These are phyloP conservation scores for Penicillium psychrofluorescens DNA, from an alignment of 495 filamentous ascomycete genomes.

Conservation along the genomic window DNA sequence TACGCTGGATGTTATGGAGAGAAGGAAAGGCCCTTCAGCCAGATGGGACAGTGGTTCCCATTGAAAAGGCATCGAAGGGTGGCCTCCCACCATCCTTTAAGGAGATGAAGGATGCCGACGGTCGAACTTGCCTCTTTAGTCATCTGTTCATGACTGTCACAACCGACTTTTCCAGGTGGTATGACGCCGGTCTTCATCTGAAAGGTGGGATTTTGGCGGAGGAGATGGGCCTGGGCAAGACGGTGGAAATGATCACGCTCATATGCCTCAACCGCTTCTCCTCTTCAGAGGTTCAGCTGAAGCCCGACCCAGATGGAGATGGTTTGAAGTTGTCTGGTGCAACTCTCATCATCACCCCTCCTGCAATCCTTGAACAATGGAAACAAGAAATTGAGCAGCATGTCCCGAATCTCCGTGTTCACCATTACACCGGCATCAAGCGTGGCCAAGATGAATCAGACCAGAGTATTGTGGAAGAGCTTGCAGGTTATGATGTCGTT, in stretches of 20 bases:
- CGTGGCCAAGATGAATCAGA: constrained; percentile 30
- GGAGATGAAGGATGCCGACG: constrained; percentile 40
- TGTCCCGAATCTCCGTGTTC: constrained; percentile 51
- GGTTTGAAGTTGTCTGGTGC: constrained; percentile 38
- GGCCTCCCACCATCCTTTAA: constrained; percentile 26
- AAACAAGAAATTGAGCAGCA: constrained; percentile 67
- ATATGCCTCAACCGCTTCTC: constrained; percentile 54
- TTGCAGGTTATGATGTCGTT: constrained; percentile 64
- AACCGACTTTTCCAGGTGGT: constrained; percentile 41
- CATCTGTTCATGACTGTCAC: constrained; percentile 56
- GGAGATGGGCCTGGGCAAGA: constrained; percentile 97
- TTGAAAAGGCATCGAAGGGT: constrained; percentile 5
- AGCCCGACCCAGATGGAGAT: constrained; percentile 18
- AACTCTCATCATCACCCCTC: constrained; percentile 83
- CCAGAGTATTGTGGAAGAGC: constrained; percentile 38
- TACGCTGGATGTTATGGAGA: constrained; percentile 58
- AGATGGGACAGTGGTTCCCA: constrained; percentile 20
- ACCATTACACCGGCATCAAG: constrained; percentile 44
- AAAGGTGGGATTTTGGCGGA: constrained; percentile 72
- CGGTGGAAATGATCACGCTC: constrained; percentile 77
- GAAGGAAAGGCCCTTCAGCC: constrained; percentile 43
- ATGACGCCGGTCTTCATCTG: constrained; percentile 25
- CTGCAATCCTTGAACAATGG: constrained; percentile 81
- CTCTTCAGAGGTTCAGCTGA: constrained; percentile 9
- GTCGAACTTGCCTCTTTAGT: constrained; percentile 50